Percentiles rank a stretch among this genome's conserved stretches.
phyloP scores from a whole-genome alignment of 805 yeast genomes.

The Lipomyces yamadae region DNA sequence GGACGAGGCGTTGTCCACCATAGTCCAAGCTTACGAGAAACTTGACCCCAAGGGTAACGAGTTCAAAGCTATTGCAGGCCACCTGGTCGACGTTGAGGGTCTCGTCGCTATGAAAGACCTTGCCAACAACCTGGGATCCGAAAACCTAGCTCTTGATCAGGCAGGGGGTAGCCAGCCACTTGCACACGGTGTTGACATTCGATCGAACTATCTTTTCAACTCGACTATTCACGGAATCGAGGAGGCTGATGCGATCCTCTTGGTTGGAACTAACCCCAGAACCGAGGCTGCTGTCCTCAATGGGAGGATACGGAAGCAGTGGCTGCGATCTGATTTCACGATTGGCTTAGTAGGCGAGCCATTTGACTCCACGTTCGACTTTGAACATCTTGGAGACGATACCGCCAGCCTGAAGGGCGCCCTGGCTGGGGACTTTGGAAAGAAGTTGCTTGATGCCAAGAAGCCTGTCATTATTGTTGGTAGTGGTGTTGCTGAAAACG shows the following conservation, averaged over 20 bases:
- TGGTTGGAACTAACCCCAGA: conserved; percentile 86
- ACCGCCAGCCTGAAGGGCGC: conserved; percentile 63
- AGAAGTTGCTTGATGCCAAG: conserved; percentile 66
- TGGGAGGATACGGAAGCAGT: conserved; percentile 78
- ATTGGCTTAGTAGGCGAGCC: conserved; percentile 74
- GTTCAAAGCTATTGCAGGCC: conserved; percentile 81
- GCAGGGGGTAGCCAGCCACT: conserved; percentile 58
- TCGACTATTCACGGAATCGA: conserved; percentile 78
- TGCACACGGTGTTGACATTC: conserved; percentile 71
- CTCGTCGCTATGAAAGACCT: conserved; percentile 82
- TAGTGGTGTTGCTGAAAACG: conserved; percentile 72
- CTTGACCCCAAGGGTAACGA: conserved; percentile 68
- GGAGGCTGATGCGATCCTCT: conserved; percentile 77
- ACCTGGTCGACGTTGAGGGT: conserved; percentile 80
- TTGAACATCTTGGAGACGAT: conserved; percentile 65
- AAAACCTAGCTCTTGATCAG: conserved; percentile 75
- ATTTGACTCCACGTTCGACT: conserved; percentile 76
- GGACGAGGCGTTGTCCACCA: conserved; percentile 80
- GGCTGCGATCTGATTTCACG: conserved; percentile 70
- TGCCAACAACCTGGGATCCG: conserved; percentile 76
- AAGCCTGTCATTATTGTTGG: conserved; percentile 82
- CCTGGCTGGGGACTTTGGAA: conserved; percentile 69
- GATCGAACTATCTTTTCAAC: conserved; percentile 81
- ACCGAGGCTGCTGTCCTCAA: conserved; percentile 88
- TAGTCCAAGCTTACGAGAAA: conserved; percentile 63